Base-by-base conservation (phyloP, 371 early-diverging fungal genomes). In the Chytridiales sp. region DNA sequence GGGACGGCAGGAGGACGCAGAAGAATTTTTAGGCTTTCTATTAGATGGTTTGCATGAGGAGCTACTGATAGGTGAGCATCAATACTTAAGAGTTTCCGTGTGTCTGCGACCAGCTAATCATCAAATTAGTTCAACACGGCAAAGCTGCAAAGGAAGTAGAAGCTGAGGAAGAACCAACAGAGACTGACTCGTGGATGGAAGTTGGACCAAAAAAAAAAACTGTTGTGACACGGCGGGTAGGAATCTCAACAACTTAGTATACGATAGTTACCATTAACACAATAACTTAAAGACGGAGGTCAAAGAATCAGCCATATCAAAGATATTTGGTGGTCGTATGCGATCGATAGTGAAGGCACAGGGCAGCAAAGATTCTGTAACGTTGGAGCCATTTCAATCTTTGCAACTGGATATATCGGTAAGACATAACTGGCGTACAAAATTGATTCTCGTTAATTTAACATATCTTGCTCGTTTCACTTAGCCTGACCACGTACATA, bases 1-100 rank as follows among this genome's bases (percentile, higher is more conserved):
- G 81, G 97, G 97, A 5, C 85, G 93, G 38, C 97, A 98, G 73
- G 96, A 98, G 68, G 98, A 98, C 68, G 95, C 97, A 1, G 91
- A 96, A 54, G 97, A 98, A 70, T 97, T 95, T 73, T 68, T 97
- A 57, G 90, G 91, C 47, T 93, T 87, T 62, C 67, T 98, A 11
- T 71, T 98, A 51, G 91, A 98, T 68, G 95, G 92, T 1, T 72
- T 98, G 48, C 93, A 96, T 69, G 95, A 95, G 62, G 98, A 98
- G 66, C 83, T 97, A 58, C 70, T 85, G 24, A 60, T 70, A 11
- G 80, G 79, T 79, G 69, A 22, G 56, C 21, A 17, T 4, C 19
- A 9, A 19, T 19, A 24, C 43, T 29, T 24, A 3, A 2, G 47
- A 6, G 4, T 17, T 9, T 51, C 4, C 24, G 44, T 27, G 47